Evolutionary conservation across 495 filamentous ascomycete genomes (phyloP).

Genomic region (Aspergillus steynii): DNA sequence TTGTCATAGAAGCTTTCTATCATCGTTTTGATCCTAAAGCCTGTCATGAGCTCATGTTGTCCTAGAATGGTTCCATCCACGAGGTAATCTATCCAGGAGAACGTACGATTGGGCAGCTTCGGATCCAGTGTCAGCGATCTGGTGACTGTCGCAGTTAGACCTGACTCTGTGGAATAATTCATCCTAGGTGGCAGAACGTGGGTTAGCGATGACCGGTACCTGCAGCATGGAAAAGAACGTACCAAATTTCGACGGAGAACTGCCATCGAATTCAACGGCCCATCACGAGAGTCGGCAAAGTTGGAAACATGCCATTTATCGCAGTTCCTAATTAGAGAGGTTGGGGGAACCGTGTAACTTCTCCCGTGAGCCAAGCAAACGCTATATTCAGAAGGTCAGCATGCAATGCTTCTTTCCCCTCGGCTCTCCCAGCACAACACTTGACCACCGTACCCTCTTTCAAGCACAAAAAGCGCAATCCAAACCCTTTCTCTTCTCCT

Average conservation of each 20-base stretch:
- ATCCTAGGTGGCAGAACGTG: constrained; percentile 39
- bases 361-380: constrained; percentile 69
- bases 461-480: constrained; percentile 72
- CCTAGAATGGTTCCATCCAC: too few relatives aligned
- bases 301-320: constrained; percentile 66
- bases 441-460: constrained; percentile 55
- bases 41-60: constrained; percentile 9
- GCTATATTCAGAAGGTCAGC: constrained; percentile 30
- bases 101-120: constrained; percentile 57
- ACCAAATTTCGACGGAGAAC: constrained; percentile 67
- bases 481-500: constrained; percentile 67
- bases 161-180: constrained; percentile 60
- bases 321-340: constrained; percentile 63
- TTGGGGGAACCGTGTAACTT: constrained; percentile 65
- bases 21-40: constrained; percentile 53
- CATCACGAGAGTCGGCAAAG: constrained; percentile 66
- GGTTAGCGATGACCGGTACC: neutral
- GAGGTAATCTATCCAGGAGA: neutral
- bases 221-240: constrained; percentile 25
- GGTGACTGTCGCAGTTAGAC: constrained; percentile 61
- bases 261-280: constrained; percentile 67
- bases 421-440: neutral
- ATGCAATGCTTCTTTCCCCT: neutral
- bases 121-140: constrained; percentile 49
- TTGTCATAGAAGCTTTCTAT: constrained; percentile 63